These are phyloP conservation scores for Gaertneriomyces semiglobifer DNA, from an alignment of 192 early-diverging fungal species.

Conservation along the genomic window DNA sequence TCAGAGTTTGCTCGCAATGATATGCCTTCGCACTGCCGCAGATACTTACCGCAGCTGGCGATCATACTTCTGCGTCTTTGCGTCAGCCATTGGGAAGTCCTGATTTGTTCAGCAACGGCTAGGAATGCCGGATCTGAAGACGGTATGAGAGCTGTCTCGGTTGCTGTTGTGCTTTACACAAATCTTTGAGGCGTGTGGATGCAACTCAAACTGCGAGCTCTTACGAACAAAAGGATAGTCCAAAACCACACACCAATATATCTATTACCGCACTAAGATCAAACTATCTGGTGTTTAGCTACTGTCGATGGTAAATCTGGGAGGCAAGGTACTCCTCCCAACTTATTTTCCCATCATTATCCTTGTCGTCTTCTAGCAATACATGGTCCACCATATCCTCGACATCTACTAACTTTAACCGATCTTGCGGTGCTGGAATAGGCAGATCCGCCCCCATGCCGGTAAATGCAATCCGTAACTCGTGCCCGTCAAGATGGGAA, in stretches of 20 bases:
- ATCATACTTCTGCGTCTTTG: slow-evolving; percentile 79
- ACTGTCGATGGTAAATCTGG: slow-evolving; percentile 21
- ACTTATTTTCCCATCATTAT: slow-evolving; percentile 61
- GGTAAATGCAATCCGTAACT: slow-evolving; percentile 61
- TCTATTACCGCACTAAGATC: too few relatives aligned
- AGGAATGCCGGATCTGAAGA: neutral
- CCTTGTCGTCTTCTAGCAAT: slow-evolving; percentile 68
- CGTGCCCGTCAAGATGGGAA: slow-evolving; percentile 72
- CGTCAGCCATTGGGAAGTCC: slow-evolving; percentile 10
- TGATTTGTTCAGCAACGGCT: neutral
- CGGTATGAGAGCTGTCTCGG: too few relatives aligned
- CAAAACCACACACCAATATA: too few relatives aligned
- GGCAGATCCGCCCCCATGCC: slow-evolving; percentile 31
- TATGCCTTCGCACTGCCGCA: neutral
- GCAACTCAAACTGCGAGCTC: too few relatives aligned
- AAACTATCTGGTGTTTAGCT: too few relatives aligned
- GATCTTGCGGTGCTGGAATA: slow-evolving; percentile 4
- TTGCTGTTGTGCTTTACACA: too few relatives aligned
- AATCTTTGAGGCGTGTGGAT: too few relatives aligned
- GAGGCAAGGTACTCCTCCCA: slow-evolving; percentile 50
- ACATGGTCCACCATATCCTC: slow-evolving; percentile 70
- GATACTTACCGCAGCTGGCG: slow-evolving; percentile 72
- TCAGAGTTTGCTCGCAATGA: neutral
- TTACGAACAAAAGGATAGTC: too few relatives aligned
- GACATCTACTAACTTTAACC: slow-evolving; percentile 40